A percentile compares a stretch with the other conserved stretches of the same genome.
Evolutionary conservation across 2,329 filamentous ascomycete species (phyloP).

Genomic region (Ramichloridium luteum): DNA sequence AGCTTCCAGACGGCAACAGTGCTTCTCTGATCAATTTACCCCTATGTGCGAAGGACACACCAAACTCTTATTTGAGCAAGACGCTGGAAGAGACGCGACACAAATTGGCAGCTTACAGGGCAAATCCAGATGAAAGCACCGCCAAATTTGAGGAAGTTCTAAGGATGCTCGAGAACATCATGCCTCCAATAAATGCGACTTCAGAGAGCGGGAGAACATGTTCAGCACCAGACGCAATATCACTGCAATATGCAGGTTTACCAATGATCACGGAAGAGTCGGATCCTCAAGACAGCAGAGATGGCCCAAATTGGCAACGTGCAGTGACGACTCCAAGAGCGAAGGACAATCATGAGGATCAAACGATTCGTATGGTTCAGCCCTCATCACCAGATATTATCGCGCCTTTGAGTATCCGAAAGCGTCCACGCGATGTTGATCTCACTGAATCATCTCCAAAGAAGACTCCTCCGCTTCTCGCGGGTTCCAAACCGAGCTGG

Average conservation of each 20-base stretch:
- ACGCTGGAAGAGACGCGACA: slow-evolving; percentile 48
- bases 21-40: too few species aligned
- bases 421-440: too few species aligned
- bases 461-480: too few species aligned
- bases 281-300: slow-evolving; percentile 19
- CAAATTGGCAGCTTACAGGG: slow-evolving; percentile 41
- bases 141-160: slow-evolving; percentile 48
- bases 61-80: slow-evolving; percentile 40
- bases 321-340: slow-evolving; percentile 32
- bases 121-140: slow-evolving; percentile 35
- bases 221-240: slow-evolving; percentile 31
- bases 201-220: slow-evolving; percentile 31
- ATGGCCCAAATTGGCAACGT: slow-evolving; percentile 27
- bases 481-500: too few species aligned
- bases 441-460: too few species aligned
- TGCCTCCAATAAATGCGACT: slow-evolving; percentile 15
- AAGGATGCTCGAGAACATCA: slow-evolving; percentile 28
- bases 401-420: slow-evolving; percentile 45
- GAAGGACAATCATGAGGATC: slow-evolving; percentile 21
- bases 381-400: slow-evolving; percentile 38
- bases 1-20: slow-evolving; percentile 30
- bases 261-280: slow-evolving; percentile 42
- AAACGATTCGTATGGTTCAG: slow-evolving; percentile 47
- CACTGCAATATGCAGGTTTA: slow-evolving; percentile 26
- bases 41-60: slow-evolving; percentile 29